phyloP scores from a whole-genome alignment of 352 stramenopile genomes.

The Globisporangium acanthophoron region DNA sequence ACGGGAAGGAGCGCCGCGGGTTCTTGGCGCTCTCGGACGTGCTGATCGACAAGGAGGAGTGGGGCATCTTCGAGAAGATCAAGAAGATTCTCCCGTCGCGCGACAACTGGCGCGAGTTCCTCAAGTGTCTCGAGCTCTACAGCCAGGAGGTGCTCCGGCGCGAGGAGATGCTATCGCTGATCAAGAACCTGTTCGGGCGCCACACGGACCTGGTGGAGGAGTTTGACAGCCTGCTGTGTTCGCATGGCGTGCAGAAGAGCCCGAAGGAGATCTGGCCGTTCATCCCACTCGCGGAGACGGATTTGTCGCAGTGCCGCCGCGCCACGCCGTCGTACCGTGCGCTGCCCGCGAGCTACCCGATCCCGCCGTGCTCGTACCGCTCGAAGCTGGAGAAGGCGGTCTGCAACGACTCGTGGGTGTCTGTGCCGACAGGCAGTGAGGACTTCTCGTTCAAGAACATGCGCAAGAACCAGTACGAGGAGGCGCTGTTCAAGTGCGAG shows the following conservation, averaged over 20 bases:
- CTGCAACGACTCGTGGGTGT: conserved; percentile 97
- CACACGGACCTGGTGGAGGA: conserved; percentile 82
- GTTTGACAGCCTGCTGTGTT: conserved; percentile 68
- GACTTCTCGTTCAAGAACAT: conserved; percentile 99
- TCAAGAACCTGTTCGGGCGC: conserved; percentile 86
- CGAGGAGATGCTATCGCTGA: conserved; percentile 83
- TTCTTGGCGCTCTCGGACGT: conserved; percentile 73
- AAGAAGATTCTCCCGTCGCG: conserved; percentile 90
- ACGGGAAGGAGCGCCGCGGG: conserved; percentile 69
- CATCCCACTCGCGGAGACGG: conserved; percentile 89
- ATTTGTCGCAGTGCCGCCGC: conserved; percentile 85
- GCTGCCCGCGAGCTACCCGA: conserved; percentile 96
- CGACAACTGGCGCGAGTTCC: conserved; percentile 96
- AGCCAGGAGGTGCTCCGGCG: conserved; percentile 95
- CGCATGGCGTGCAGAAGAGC: conserved; percentile 74
- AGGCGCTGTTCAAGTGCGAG: conserved; percentile 98
- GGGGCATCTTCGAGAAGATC: conserved; percentile 93
- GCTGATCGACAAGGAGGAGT: conserved; percentile 82
- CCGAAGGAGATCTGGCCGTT: conserved; percentile 89
- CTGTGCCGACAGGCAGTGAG: conserved; percentile 96
- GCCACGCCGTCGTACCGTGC: conserved; percentile 97
- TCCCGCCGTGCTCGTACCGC: conserved; percentile 94
- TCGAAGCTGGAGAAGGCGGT: conserved; percentile 89
- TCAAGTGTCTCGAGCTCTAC: conserved; percentile 98
- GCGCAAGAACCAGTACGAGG: conserved; percentile 99